Conservation (phyloP, 2,329 filamentous ascomycete species). For the Nothopassalora personata region DNA sequence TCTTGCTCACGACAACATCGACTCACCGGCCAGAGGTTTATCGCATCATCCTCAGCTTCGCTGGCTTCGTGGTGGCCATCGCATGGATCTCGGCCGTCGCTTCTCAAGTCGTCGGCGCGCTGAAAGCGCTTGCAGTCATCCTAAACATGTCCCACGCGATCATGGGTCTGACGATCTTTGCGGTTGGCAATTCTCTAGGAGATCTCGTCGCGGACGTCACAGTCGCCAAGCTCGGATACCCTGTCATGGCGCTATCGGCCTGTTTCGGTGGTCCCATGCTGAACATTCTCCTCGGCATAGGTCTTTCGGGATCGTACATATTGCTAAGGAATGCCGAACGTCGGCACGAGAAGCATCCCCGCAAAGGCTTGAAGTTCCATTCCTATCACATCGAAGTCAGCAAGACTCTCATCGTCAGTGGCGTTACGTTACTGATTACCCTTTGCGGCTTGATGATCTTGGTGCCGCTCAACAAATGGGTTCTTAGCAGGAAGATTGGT, state of each 20-base stretch:
- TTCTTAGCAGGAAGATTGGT: conserved; percentile 76
- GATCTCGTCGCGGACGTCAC: conserved; percentile 94
- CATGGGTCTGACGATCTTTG: conserved; percentile 89
- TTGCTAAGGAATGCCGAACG: conserved; percentile 65
- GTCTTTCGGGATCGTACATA: conserved; percentile 85
- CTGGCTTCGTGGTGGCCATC: conserved; percentile 86
- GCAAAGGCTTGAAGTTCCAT: conserved; percentile 59
- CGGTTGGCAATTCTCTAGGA: conserved; percentile 89
- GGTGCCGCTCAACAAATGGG: conserved; percentile 81
- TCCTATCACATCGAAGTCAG: conserved; percentile 80
- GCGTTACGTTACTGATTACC: conserved; percentile 75
- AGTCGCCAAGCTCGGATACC: conserved; percentile 85
- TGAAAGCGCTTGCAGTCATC: conserved; percentile 90
- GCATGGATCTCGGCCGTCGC: conserved; percentile 96
- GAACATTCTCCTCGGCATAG: conserved; percentile 91
- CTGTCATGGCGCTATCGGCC: conserved; percentile 90
- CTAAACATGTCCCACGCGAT: conserved; percentile 91
- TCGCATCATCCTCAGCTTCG: conserved; percentile 74
- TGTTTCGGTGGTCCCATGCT: conserved; percentile 99
- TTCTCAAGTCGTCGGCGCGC: conserved; percentile 87
- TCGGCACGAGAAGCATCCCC: conserved; percentile 62
- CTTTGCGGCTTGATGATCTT: conserved; percentile 70
- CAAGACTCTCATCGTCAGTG: conserved; percentile 77
- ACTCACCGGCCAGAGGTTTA: conserved; percentile 60
- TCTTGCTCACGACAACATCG: conserved; percentile 65